Evolutionary conservation across 2,329 filamentous ascomycete species (phyloP), one percentile per base, ranked within the genome.

Genomic region (Cryphonectria nitschkei): DNA sequence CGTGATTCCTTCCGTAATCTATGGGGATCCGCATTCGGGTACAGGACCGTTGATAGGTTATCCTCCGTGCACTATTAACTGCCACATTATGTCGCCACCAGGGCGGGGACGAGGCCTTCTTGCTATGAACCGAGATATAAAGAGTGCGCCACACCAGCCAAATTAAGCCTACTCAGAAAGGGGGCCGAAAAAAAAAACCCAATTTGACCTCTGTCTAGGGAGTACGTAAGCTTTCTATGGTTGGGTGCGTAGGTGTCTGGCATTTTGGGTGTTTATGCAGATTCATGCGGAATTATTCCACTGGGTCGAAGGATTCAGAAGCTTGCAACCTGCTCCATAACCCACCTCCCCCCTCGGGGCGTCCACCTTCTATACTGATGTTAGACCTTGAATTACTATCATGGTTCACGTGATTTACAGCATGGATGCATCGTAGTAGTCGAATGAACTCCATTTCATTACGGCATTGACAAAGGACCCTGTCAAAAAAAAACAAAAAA

Each of bases 11-110:
- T 58, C 29, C 26, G 26, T 34, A 58, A 58, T 16, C 32, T 19
- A 58, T 32, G 14, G 26, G 52, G 0, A 58, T 58, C 54, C 54
- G 54, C 54, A 32, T 58, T 58, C 14, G 54, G 54, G 26, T 58
- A 58, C 54, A 19, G 54, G 26, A 32, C 26, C 26, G 54, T 5
- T 16, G 54, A 22, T 58, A 32, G 26, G 29, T 26, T 29, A 58
- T 58, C 54, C 54, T 58, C 13, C 54, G 29, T 58, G 54, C 54
- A 58, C 54, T 58, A 32, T 34, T 34, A 58, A 58, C 29, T 19
- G 54, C 54, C 13, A 58, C 54, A 58, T 58, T 29, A 32, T 58
- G 54, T 8, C 26, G 34, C 22, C 13, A 58, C 26, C 29, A 34
- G 54, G 54, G 26, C 14, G 29, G 5, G 3, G 14, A 16, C 37